Conservation (phyloP, 176 grass and related monocot species). For the Cymbopogon citratus region DNA sequence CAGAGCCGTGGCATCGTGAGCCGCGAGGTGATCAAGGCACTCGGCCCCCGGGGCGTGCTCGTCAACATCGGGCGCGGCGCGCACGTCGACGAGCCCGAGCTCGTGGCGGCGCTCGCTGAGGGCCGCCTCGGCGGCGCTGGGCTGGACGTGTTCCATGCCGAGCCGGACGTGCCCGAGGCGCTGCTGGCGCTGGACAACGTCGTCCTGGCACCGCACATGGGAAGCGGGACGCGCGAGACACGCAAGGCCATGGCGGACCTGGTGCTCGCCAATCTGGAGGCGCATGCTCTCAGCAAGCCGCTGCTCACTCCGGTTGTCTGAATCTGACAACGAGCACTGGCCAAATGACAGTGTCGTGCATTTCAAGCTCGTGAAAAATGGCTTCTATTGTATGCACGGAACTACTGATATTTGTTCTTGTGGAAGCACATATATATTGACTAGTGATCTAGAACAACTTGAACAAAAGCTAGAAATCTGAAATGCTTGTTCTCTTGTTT, state of each 20-base stretch:
- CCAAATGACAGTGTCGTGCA: too few species aligned
- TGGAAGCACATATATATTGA: too few species aligned
- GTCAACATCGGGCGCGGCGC: slow-evolving; percentile 75
- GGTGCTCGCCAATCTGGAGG: slow-evolving; percentile 74
- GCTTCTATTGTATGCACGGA: too few species aligned
- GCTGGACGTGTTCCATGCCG: slow-evolving; percentile 74
- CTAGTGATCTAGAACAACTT: too few species aligned
- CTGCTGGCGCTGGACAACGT: slow-evolving; percentile 64
- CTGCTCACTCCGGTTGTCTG: slow-evolving; percentile 67
- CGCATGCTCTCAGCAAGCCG: slow-evolving; percentile 50
- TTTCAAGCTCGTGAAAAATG: too few species aligned
- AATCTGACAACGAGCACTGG: neutral
- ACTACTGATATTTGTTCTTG: too few species aligned
- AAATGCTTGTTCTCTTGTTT: too few species aligned
- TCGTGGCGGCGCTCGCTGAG: slow-evolving; percentile 54
- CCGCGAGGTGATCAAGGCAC: slow-evolving; percentile 60
- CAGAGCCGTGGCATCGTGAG: slow-evolving; percentile 65
- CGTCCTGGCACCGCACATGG: slow-evolving; percentile 70
- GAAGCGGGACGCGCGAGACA: slow-evolving; percentile 60
- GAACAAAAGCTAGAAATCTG: too few species aligned
- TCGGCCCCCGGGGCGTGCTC: slow-evolving; percentile 66
- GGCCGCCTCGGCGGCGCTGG: slow-evolving; percentile 66
- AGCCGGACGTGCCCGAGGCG: slow-evolving; percentile 53
- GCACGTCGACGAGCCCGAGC: slow-evolving; percentile 73
- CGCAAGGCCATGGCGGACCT: slow-evolving; percentile 63